Base-by-base conservation (phyloP, 192 early-diverging fungal genomes). In the Backusella morwellensis region DNA sequence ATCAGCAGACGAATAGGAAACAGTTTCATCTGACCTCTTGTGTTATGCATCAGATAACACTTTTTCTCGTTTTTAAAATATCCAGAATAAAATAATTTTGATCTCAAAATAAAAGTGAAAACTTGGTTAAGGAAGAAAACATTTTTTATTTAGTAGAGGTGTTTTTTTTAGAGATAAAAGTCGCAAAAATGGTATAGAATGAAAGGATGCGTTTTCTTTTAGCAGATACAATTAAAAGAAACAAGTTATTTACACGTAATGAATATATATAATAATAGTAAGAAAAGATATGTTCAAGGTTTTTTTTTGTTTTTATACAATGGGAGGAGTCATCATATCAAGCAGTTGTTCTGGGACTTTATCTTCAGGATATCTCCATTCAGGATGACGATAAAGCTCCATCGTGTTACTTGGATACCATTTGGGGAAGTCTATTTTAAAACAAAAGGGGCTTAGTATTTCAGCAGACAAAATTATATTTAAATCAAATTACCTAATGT, bases 311-410 rank as follows among this genome's bases (percentile, higher is more conserved):
- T 35, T 68, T 35, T 50, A 50, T 6, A 50, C 47, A 50, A 19
- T 50, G 12, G 6, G 56, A 29, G 42, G 42, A 15, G 15, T 32
- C 26, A 72, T 72, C 42, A 72, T 50, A 2, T 50, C 29, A 19
- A 44, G 23, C 32, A 72, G 14, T 32, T 50, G 40, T 1, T 72
- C 70, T 14, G 80, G 86, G 9, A 90, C 76, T 67, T 81, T 34
- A 35, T 77, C 75, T 12, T 69, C 42, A 40, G 72, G 52, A 41
- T 77, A 81, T 36, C 76, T 72, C 80, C 80, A 81, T 75, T 82
- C 80, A 44, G 76, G 77, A 75, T 78, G 76, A 23, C 47, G 68
- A 70, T 77, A 77, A 6, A 82, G 38, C 35, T 72, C 72, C n/a
- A 78, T 21, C 29, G 76, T 78, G 59, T 82, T 73, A 56, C 69